Evolutionary conservation across 2,329 filamentous ascomycete species (phyloP), one percentile per base, ranked within the genome.

Genomic region (Setomelanomma holmii): DNA sequence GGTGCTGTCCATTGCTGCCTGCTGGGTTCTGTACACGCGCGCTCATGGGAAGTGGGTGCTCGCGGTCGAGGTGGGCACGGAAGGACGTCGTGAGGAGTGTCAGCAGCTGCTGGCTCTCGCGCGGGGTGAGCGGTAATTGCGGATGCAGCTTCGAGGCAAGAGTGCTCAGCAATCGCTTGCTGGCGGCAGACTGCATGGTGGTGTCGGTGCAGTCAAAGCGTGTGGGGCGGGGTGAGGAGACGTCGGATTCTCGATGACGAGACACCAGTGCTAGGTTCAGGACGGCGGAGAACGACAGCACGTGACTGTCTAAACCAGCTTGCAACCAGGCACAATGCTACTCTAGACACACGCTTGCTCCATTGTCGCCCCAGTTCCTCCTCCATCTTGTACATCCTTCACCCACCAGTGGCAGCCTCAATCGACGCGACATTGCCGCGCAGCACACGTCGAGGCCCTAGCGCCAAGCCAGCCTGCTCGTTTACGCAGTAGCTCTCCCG

Each of bases 1-100:
- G 41, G 22, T 24, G 44, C 8, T 51, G 55, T n/a, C 40, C 57
- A 40, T 54, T 56, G 19, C 42, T 47, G 33, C 24, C 38, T 22
- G 52, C 20, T n/a, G 38, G 22, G 40, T 49, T 54, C 21, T 40
- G 51, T 10, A 46, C 17, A 8, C 17, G 36, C 16, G 27, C 45
- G n/a, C 22, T 23, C 2, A 46, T 41, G 7, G 52, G 30, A 11
- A 67, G 24, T 24, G 80, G 82, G 72, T 87, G 82, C 52, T 83
- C 80, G 46, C 76, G 78, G 63, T 89, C 85, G 36, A 89, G 80
- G 52, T 88, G 84, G 43, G 80, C 77, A 59, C 84, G 80, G 69
- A 89, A 89, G 11, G 85, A 88, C 35, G 79, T 80, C 19, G 84
- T 87, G 57, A 89, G 79, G 17, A 85, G 77, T 46, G 77, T 80